A percentile compares a stretch with the other conserved stretches of the same genome.
phyloP scores from a whole-genome alignment of 768 basidiomycete genomes.

The Kwoniella dejecticola region DNA sequence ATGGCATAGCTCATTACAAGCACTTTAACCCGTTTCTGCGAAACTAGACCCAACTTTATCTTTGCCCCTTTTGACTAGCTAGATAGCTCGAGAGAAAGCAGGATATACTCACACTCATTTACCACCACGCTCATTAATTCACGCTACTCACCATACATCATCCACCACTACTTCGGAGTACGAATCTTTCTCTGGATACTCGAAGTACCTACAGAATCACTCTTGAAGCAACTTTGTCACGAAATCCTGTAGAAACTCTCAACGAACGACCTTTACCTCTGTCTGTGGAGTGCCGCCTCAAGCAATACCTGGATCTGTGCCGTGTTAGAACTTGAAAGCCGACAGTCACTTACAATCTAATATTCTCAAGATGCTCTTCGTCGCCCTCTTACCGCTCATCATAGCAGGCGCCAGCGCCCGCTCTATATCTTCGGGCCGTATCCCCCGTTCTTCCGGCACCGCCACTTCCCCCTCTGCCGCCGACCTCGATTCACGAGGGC shows the following conservation, averaged over 20 bases:
- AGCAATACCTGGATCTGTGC: no score
- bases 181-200: not conserved
- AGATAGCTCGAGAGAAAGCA: not conserved
- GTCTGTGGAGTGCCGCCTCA: no score
- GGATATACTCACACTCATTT: slow-evolving; percentile 11
- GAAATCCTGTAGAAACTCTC: no score
- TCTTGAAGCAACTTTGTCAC: no score
- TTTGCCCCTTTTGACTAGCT: not conserved
- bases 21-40: slow-evolving; percentile 4
- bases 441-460: not conserved
- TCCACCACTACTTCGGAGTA: slow-evolving; percentile 2
- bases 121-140: not conserved
- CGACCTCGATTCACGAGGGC: slow-evolving; percentile 3
- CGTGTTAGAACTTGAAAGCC: no score
- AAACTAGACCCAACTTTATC: slow-evolving; percentile 6
- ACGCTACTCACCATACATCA: not conserved
- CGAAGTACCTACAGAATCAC: no score
- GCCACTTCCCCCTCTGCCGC: not conserved
- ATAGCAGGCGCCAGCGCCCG: slow-evolving; percentile 6
- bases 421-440: not conserved
- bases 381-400: slow-evolving; percentile 15
- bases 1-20: not conserved
- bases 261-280: no score
- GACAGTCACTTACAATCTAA: no score
- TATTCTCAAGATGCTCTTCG: slow-evolving; percentile 2